A percentile compares a stretch with the other conserved stretches of the same genome.
Conservation (phyloP, 139 green algal species). For the Coelastrella sp. region DNA sequence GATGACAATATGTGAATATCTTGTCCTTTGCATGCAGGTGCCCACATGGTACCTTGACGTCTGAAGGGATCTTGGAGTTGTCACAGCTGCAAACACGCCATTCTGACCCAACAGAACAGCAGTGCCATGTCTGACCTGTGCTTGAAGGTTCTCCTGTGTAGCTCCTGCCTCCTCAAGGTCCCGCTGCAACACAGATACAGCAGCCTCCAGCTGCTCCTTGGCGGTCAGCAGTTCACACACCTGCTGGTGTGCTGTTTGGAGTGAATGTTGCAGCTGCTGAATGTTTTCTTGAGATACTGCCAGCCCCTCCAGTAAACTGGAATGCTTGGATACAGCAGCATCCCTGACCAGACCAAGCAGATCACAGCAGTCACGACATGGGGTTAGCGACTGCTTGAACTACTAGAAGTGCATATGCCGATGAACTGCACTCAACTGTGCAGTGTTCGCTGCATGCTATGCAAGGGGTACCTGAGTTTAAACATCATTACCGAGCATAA, state of each 20-base stretch:
- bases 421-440: too few relatives aligned
- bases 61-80: too few relatives aligned
- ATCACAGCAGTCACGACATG: neutral
- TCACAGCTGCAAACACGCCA: too few relatives aligned
- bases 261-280: neutral
- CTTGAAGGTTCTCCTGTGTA: neutral
- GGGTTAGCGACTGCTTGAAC: neutral
- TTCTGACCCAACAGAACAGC: neutral
- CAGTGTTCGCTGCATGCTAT: too few relatives aligned
- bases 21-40: too few relatives aligned
- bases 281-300: neutral
- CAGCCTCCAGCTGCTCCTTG: conserved; percentile 16
- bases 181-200: neutral
- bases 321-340: neutral
- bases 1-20: too few relatives aligned
- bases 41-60: too few relatives aligned
- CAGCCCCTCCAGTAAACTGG: neutral
- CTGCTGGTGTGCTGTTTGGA: conserved; percentile 8
- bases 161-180: neutral
- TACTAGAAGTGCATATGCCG: too few relatives aligned
- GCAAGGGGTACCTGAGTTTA: too few relatives aligned
- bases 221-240: neutral
- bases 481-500: too few relatives aligned
- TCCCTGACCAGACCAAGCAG: neutral
- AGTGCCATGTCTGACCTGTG: neutral